Percentiles rank a stretch among this genome's conserved stretches.
Evolutionary conservation across 306 rosid genomes (phyloP).

Genomic region (Prunus padus): DNA sequence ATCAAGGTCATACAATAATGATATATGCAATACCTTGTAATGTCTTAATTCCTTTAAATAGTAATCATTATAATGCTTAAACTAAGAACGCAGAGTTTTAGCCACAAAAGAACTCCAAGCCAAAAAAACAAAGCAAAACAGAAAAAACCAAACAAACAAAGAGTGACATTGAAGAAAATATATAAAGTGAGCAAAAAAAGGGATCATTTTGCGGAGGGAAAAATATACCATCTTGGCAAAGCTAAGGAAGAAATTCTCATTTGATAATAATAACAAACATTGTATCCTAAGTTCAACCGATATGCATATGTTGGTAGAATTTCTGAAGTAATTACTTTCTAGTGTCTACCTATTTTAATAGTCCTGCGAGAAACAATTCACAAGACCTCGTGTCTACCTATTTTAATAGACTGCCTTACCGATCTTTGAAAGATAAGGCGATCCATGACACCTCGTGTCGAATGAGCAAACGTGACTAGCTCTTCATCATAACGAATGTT

Average conservation of each 20-base stretch:
- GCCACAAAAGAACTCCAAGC: background rate
- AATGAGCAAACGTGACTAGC: constrained; percentile 73
- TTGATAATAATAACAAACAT: no score
- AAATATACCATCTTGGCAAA: background rate
- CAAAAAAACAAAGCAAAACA: background rate
- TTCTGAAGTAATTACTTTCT: background rate
- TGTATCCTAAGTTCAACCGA: no score
- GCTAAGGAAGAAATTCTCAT: no score
- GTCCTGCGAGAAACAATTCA: background rate
- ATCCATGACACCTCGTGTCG: constrained; percentile 87
- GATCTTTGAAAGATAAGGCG: constrained; percentile 81
- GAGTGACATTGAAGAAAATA: background rate
- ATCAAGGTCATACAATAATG: background rate
- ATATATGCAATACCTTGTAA: background rate
- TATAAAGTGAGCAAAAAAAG: background rate
- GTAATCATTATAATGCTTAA: background rate
- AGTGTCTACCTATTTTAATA: background rate
- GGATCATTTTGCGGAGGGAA: background rate
- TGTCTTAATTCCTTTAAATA: background rate
- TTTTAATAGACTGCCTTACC: constrained; percentile 38
- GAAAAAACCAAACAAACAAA: background rate
- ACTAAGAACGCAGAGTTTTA: background rate
- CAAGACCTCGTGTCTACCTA: no score
- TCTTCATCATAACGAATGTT: constrained; percentile 80
- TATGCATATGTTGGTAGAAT: no score